A percentile compares a stretch with the other conserved stretches of the same genome.
phyloP scores from a whole-genome alignment of 805 yeast species.

The Sugiyamaella lignohabitans region DNA sequence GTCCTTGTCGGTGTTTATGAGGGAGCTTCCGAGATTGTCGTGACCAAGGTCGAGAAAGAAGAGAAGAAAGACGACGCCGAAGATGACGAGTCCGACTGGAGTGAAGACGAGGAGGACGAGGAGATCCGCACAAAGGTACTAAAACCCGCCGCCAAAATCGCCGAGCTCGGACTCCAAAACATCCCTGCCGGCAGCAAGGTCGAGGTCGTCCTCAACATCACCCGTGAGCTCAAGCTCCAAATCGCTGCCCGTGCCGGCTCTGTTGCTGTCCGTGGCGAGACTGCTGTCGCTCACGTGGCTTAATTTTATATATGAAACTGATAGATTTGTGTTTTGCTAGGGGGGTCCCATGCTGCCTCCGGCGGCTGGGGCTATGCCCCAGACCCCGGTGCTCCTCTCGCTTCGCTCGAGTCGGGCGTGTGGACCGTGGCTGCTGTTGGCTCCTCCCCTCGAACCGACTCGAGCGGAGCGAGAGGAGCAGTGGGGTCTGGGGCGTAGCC shows the following conservation, averaged over 20 bases:
- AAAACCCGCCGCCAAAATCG: slow-evolving; percentile 67
- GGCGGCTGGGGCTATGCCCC: too few relatives aligned
- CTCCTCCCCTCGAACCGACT: too few relatives aligned
- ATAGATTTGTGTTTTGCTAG: too few relatives aligned
- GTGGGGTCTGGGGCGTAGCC: too few relatives aligned
- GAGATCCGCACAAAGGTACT: slow-evolving; percentile 66
- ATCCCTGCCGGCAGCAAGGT: slow-evolving; percentile 57
- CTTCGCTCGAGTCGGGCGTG: too few relatives aligned
- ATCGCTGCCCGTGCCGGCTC: slow-evolving; percentile 43
- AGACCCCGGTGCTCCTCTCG: too few relatives aligned
- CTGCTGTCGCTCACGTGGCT: slow-evolving; percentile 1
- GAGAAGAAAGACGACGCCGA: slow-evolving; percentile 46
- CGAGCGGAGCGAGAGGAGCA: too few relatives aligned
- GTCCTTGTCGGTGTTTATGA: slow-evolving; percentile 71
- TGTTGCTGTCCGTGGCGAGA: slow-evolving; percentile 23
- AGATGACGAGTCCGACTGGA: slow-evolving; percentile 44
- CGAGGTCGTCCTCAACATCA: slow-evolving; percentile 57
- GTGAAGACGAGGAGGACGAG: slow-evolving; percentile 79
- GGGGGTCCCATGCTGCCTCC: too few relatives aligned
- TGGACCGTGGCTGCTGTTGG: too few relatives aligned
- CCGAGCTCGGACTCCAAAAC: slow-evolving; percentile 69
- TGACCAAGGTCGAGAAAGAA: slow-evolving; percentile 66
- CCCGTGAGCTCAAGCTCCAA: slow-evolving; percentile 58
- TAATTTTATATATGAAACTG: too few relatives aligned
- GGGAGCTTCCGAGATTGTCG: slow-evolving; percentile 78